Evolutionary conservation across 768 basidiomycete species (phyloP).

Genomic region (Agrocybe praecox): DNA sequence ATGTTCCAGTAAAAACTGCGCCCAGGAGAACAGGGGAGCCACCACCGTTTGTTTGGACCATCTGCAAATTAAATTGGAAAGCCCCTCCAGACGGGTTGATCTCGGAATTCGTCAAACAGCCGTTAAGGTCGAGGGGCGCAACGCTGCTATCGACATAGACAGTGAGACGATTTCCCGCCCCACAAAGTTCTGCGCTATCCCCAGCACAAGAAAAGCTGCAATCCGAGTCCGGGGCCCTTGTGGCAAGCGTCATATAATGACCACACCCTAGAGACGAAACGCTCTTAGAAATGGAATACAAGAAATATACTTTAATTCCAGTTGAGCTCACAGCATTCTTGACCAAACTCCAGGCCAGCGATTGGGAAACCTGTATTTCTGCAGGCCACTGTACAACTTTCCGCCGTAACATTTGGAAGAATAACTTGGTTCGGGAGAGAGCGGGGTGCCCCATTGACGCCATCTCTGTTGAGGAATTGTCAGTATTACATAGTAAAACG

Average conservation of each 20-base stretch:
- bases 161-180: constrained; percentile 45
- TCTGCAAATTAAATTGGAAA: neutral
- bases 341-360: constrained; percentile 13
- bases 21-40: neutral
- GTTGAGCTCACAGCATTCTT: constrained; percentile 13
- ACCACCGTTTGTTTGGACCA: neutral
- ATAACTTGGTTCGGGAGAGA: neutral
- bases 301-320: too few relatives aligned
- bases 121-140: neutral
- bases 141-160: constrained; percentile 43
- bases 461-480: neutral
- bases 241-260: constrained; percentile 25
- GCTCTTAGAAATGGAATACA: neutral
- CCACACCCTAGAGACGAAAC: constrained; percentile 39
- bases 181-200: constrained; percentile 43
- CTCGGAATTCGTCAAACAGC: neutral
- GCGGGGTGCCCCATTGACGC: constrained; percentile 4
- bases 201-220: constrained; percentile 50
- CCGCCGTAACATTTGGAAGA: constrained; percentile 1
- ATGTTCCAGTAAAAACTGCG: neutral
- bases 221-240: constrained; percentile 21
- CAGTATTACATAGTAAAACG: too few relatives aligned
- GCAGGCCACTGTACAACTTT: constrained; percentile 9
- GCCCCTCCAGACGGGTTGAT: neutral
- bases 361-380: neutral